phyloP scores from a whole-genome alignment of 2,329 filamentous ascomycete genomes.

The Fusarium mundagurra region DNA sequence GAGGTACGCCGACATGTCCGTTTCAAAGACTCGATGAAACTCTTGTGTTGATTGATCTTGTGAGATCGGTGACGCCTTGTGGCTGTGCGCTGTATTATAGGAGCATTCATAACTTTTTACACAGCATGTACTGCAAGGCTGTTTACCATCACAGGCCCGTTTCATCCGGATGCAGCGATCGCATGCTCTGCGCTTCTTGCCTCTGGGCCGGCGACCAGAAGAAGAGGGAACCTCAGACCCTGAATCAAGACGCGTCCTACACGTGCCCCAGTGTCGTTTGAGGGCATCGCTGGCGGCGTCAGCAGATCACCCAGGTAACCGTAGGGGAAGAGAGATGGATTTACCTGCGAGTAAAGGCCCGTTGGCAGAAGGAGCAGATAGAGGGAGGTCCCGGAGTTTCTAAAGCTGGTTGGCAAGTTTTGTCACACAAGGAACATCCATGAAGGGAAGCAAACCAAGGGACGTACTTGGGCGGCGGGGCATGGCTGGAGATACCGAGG shows the following conservation, averaged over 20 bases:
- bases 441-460: neutral
- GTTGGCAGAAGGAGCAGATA: neutral
- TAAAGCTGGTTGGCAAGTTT: neutral
- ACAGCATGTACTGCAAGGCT: neutral
- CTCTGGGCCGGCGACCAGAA: neutral
- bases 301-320: neutral
- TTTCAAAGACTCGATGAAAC: neutral
- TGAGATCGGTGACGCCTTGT: neutral
- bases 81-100: neutral
- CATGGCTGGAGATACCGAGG: neutral
- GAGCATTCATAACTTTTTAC: neutral
- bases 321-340: neutral
- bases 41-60: neutral
- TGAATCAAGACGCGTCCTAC: neutral
- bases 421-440: neutral
- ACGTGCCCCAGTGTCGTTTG: neutral
- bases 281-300: neutral
- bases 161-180: neutral
- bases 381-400: neutral
- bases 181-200: neutral
- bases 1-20: neutral
- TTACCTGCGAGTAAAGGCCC: neutral
- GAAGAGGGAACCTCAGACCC: neutral
- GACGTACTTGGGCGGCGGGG: neutral
- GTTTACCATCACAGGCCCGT: neutral